These are phyloP conservation scores for Talaromyces borbonicus DNA, from an alignment of 495 filamentous ascomycete species.

Conservation along the genomic window DNA sequence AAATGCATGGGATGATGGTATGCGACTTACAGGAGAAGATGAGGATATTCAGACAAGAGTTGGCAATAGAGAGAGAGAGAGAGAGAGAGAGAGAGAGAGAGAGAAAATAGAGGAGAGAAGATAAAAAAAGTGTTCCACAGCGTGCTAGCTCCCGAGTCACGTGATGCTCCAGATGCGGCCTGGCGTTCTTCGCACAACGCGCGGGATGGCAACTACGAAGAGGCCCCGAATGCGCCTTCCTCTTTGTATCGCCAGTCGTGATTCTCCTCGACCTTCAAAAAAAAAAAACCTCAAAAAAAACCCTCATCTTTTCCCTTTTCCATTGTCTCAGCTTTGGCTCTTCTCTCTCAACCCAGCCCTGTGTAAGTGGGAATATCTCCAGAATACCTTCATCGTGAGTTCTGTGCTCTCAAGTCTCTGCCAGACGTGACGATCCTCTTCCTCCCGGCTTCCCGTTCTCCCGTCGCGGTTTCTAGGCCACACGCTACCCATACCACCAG, in stretches of 20 bases:
- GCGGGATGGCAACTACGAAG: conserved; percentile 1
- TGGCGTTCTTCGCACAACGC: conserved; percentile 4
- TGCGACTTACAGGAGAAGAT: conserved; percentile 14
- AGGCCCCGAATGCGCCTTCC: not conserved
- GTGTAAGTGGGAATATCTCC: too few species aligned
- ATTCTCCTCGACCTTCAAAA: conserved; percentile 1
- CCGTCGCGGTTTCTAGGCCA: conserved; percentile 4
- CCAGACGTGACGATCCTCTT: too few species aligned
- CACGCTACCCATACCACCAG: not conserved
- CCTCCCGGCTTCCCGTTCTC: too few species aligned
- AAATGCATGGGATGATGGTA: too few species aligned
- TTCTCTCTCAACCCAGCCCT: too few species aligned
- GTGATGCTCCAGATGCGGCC: conserved; percentile 11
- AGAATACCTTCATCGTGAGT: too few species aligned
- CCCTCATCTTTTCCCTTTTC: too few species aligned
- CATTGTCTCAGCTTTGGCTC: not conserved
- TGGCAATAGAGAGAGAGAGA: conserved; percentile 9
- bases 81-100: conserved; percentile 6
- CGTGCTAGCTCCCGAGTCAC: conserved; percentile 26
- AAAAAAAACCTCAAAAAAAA: not conserved
- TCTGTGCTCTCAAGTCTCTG: too few species aligned
- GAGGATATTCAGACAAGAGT: not conserved
- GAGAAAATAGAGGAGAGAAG: conserved; percentile 10
- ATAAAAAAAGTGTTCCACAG: conserved; percentile 13
- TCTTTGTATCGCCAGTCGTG: not conserved